phyloP scores from a whole-genome alignment of 129 eudicot genomes.

The Escallonia herrerae region DNA sequence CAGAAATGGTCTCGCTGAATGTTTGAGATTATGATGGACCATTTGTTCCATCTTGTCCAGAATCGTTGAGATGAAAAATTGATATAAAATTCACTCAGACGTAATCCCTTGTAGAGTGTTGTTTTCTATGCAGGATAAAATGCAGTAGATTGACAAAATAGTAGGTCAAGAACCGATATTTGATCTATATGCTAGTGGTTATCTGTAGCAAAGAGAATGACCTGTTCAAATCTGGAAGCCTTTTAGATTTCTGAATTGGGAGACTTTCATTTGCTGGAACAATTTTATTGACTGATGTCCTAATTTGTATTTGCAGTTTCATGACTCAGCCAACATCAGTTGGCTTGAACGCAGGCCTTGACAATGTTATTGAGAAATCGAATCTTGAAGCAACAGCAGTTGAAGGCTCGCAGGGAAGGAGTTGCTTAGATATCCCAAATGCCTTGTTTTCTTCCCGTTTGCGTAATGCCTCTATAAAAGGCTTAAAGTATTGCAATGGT shows the following conservation, averaged over 20 bases:
- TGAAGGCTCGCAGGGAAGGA: slow-evolving; percentile 22
- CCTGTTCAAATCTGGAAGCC: no score
- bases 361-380: slow-evolving; percentile 11
- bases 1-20: no score
- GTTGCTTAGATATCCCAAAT: slow-evolving; percentile 45
- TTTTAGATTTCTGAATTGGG: no score
- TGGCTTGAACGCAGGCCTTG: slow-evolving; percentile 73
- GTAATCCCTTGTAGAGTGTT: no score
- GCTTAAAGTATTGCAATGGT: slow-evolving; percentile 52
- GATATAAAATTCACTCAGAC: no score
- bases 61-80: no score
- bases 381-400: slow-evolving; percentile 16
- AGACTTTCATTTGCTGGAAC: no score
- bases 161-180: no score
- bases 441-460: slow-evolving; percentile 29
- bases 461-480: slow-evolving; percentile 50
- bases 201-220: no score
- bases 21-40: neutral
- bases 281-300: neutral
- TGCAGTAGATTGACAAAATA: no score
- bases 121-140: no score
- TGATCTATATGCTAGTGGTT: no score
- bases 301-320: slow-evolving; percentile 50
- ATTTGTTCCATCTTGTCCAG: neutral
- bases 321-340: slow-evolving; percentile 50